Evolutionary conservation across 2,329 filamentous ascomycete species (phyloP).

Genomic region (Phaeomoniella chlamydospora): DNA sequence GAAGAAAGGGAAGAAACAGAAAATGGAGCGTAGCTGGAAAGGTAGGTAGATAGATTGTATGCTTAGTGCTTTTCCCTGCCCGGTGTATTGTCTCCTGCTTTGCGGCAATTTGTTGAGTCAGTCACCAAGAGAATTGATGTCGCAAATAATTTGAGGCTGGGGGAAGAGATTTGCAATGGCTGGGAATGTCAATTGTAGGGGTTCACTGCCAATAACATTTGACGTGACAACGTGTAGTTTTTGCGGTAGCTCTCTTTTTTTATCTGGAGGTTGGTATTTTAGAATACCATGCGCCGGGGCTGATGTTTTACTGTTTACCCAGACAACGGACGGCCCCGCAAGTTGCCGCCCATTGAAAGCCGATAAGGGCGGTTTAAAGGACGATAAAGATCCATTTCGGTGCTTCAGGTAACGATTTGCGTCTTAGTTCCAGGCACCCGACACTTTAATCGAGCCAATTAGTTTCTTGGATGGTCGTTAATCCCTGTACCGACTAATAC

Average conservation of each 20-base stretch:
- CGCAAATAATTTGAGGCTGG: conserved; percentile 4
- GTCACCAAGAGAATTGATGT: too few relatives aligned
- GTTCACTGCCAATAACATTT: too few relatives aligned
- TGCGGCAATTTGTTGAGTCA: too few relatives aligned
- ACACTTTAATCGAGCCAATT: neutral
- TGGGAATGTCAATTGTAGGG: conserved; percentile 2
- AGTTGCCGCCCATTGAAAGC: neutral
- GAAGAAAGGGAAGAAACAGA: neutral
- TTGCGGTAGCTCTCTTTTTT: neutral
- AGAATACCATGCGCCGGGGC: too few relatives aligned
- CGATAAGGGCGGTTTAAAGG: neutral
- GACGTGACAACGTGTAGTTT: too few relatives aligned
- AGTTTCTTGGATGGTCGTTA: conserved; percentile 3
- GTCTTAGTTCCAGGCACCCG: too few relatives aligned
- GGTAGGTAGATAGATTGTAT: neutral
- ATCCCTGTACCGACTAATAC: conserved; percentile 17
- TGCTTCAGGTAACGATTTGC: neutral
- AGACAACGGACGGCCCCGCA: neutral
- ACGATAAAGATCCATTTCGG: too few relatives aligned
- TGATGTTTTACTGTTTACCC: neutral
- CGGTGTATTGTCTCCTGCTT: neutral
- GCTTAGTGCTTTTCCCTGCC: neutral
- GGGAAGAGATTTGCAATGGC: conserved; percentile 4
- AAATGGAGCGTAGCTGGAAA: conserved; percentile 1
- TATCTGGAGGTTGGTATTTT: neutral